phyloP scores from a whole-genome alignment of 306 rosid species.

The Quercus suber region DNA sequence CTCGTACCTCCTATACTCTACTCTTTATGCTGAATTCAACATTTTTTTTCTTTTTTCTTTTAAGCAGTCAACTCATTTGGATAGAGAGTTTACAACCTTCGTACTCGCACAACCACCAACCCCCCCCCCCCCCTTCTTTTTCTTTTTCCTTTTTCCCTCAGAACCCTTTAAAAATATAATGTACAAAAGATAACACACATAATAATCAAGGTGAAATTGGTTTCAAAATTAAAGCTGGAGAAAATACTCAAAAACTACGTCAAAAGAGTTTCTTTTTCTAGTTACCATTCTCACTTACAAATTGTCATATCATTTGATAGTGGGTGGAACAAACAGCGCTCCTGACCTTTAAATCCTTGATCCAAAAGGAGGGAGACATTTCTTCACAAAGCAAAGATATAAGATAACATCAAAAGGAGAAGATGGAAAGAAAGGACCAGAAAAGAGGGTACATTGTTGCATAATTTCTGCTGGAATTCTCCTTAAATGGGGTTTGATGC shows the following conservation, averaged over 20 bases:
- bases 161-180: background rate
- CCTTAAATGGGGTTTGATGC: background rate
- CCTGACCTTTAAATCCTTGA: constrained; percentile 71
- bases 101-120: no score
- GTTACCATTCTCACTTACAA: constrained; percentile 54
- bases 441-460: background rate
- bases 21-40: constrained; percentile 2
- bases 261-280: background rate
- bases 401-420: constrained; percentile 2
- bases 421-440: background rate
- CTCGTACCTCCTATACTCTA: no score
- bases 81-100: background rate
- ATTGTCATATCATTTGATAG: constrained; percentile 83
- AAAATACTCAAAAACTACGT: background rate
- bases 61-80: constrained; percentile 35
- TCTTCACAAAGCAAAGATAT: constrained; percentile 42
- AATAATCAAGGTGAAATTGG: background rate
- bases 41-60: background rate
- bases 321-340: constrained; percentile 86
- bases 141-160: no score
- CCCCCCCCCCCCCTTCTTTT: no score
- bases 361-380: constrained; percentile 88
- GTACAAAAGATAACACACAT: background rate
- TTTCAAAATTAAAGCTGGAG: background rate
- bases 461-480: background rate